Conservation (phyloP, 108 stramenopile genomes). For the Nitzschia sp. region DNA sequence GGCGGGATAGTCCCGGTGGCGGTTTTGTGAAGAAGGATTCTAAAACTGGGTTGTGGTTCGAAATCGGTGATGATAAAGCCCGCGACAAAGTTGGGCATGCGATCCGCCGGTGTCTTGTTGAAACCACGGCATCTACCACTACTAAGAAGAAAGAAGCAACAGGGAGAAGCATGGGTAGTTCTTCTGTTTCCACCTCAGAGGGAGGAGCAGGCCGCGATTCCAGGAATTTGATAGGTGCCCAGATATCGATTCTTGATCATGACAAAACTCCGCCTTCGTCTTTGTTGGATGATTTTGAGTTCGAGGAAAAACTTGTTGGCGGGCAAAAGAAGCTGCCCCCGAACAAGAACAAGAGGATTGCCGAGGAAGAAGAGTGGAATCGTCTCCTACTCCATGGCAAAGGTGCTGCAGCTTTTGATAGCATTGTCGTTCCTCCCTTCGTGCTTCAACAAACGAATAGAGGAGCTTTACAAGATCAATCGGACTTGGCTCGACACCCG, state of each 20-base stretch:
- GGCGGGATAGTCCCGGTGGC: conserved; percentile 30
- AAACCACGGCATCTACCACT: no score
- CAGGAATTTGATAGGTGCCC: no score
- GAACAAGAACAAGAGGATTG: not conserved
- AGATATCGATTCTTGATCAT: no score
- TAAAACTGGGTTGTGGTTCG: conserved; percentile 33
- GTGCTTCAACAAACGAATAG: not conserved
- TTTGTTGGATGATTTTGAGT: not conserved
- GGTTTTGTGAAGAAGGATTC: conserved; percentile 41
- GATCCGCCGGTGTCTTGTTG: conserved; percentile 23
- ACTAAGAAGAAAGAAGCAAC: conserved; percentile 4
- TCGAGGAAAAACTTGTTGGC: not conserved
- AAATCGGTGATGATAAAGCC: conserved; percentile 43
- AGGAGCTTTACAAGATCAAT: not conserved
- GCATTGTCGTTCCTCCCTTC: not conserved
- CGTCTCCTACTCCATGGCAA: not conserved
- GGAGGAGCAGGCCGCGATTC: no score
- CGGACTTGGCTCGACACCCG: not conserved
- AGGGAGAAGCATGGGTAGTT: no score
- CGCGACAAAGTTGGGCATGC: conserved; percentile 40
- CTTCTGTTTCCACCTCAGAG: no score
- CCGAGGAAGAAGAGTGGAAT: not conserved
- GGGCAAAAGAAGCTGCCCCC: not conserved
- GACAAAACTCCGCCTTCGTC: not conserved
- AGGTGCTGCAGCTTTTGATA: not conserved